A percentile compares a stretch with the other conserved stretches of the same genome.
Conservation (phyloP, 768 basidiomycete genomes). For the Panaeolus papilionaceus region DNA sequence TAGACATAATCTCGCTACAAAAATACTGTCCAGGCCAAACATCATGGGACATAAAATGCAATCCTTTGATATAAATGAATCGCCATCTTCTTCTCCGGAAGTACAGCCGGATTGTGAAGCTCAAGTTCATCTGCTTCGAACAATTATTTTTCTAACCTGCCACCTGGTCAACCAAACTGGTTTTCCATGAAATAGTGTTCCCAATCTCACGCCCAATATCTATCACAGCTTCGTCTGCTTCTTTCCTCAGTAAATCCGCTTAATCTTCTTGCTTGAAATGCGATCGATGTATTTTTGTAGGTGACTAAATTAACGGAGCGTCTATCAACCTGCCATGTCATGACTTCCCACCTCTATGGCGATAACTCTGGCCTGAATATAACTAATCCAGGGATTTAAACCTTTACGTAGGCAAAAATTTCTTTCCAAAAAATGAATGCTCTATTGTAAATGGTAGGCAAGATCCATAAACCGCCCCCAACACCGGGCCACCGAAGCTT, state of each 20-base stretch:
- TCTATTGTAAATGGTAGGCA: too few relatives aligned
- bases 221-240: neutral
- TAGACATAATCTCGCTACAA: too few relatives aligned
- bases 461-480: too few relatives aligned
- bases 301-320: neutral
- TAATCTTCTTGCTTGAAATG: neutral
- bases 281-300: neutral
- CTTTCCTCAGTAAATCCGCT: constrained; percentile 10
- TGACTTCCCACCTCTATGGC: neutral
- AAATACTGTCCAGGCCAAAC: too few relatives aligned
- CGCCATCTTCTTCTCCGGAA: neutral
- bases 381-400: neutral
- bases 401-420: neutral
- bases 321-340: constrained; percentile 4
- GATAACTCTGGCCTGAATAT: neutral
- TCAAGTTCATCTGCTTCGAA: neutral
- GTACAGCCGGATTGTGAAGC: neutral
- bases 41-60: too few relatives aligned
- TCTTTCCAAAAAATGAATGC: too few relatives aligned
- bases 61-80: neutral
- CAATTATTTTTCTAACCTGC: neutral
- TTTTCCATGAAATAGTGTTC: neutral
- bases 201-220: neutral
- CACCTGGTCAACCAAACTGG: neutral
- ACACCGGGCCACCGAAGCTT: neutral